Evolutionary conservation across 805 yeast genomes (phyloP), one percentile per base, ranked within the genome.

Genomic region (Candida khao-thaluensis): DNA sequence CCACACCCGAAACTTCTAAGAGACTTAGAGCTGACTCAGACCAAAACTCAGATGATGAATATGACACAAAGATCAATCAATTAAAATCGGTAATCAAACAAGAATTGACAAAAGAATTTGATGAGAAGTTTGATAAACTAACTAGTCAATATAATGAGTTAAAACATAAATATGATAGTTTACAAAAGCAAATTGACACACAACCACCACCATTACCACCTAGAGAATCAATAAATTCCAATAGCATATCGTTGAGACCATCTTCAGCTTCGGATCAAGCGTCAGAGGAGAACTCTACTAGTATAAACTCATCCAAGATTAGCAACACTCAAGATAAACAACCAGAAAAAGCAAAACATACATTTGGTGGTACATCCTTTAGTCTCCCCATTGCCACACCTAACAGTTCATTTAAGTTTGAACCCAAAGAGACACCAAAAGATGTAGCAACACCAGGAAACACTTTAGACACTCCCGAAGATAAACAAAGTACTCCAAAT

Each of bases 51-150:
- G 29, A 16, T 4, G 7, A 23, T 10, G 17, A 29, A 5, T 11
- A 27, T 27, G n/a, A 7, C 26, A 10, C 7, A 7, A 6, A 23
- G 44, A 10, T 49, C 35, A 37, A 64, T 27, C 32, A 52, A 18
- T 50, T 58, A 52, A 64, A 68, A 49, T 45, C 59, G 35, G 43
- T 66, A 41, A 56, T 69, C 44, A 50, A 57, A 8, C 44, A 62
- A 53, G 53, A 64, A 38, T 52, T 64, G 38, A 8, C 26, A 3
- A 4, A 20, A 7, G 20, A 31, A 10, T 55, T 52, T 27, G 51
- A 48, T 35, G 37, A 33, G 7, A 50, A 52, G 35, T 39, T 50
- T 44, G 28, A 36, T 10, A 42, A 49, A 30, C 34, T 59, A 44
- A 44, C 55, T 43, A 32, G 47, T n/a, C 59, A 50, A 37, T 54